phyloP scores from a whole-genome alignment of 148 eudicot genomes.

The Chenopodium quinoa region DNA sequence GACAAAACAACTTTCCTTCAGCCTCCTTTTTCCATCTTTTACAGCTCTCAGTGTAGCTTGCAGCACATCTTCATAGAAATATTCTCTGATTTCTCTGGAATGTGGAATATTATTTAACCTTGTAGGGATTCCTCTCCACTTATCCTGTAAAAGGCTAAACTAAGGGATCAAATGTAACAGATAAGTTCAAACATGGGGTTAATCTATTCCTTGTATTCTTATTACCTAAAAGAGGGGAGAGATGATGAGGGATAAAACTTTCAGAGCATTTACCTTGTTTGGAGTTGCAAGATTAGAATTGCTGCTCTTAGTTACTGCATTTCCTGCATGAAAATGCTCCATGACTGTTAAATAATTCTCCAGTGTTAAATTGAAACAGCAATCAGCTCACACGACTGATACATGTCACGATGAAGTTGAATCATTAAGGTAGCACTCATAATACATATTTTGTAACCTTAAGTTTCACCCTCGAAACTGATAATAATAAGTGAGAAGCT shows the following conservation, averaged over 20 bases:
- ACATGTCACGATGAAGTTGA: not conserved
- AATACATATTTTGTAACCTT: not conserved
- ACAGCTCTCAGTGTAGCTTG: slow-evolving; percentile 85
- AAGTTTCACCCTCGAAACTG: not conserved
- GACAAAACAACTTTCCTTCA: slow-evolving; percentile 51
- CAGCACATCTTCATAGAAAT: slow-evolving; percentile 90
- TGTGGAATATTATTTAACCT: slow-evolving; percentile 96
- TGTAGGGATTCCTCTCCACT: slow-evolving; percentile 97
- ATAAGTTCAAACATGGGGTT: not conserved
- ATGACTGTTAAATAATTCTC: too few species aligned
- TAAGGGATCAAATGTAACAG: slow-evolving; percentile 16
- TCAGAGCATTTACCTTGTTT: slow-evolving; percentile 40
- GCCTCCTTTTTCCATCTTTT: slow-evolving; percentile 62
- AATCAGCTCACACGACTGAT: not conserved
- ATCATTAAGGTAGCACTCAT: not conserved
- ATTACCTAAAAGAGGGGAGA: not conserved
- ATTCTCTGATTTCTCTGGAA: slow-evolving; percentile 90
- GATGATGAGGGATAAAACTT: not conserved
- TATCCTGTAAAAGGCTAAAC: slow-evolving; percentile 48
- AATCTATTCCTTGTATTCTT: not conserved
- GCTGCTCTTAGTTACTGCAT: slow-evolving; percentile 39
- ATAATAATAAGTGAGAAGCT: not conserved
- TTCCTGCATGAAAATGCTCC: slow-evolving; percentile 32
- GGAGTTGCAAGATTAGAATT: slow-evolving; percentile 32
- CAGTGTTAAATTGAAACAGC: not conserved